These are phyloP conservation scores for Boletus rufocinnamomeus DNA, from an alignment of 768 basidiomycete species.

Conservation along the genomic window DNA sequence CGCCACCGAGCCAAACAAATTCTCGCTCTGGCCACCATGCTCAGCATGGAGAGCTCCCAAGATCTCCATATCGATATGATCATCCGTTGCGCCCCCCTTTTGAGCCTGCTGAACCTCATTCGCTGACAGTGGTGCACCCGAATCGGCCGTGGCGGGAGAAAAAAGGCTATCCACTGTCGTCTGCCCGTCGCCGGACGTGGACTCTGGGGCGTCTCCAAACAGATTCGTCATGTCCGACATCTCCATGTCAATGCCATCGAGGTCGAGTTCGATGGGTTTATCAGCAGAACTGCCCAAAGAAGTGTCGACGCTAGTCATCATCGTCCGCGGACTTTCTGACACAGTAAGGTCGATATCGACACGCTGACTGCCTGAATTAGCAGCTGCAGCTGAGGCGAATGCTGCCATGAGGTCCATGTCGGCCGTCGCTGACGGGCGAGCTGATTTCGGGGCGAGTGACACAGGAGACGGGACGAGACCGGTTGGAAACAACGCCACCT, in stretches of 20 bases:
- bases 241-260: slow-evolving; percentile 68
- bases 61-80: slow-evolving; percentile 37
- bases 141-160: slow-evolving; percentile 43
- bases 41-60: slow-evolving; percentile 37
- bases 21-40: slow-evolving; percentile 17
- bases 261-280: slow-evolving; percentile 79
- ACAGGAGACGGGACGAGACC: slow-evolving; percentile 73
- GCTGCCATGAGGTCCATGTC: slow-evolving; percentile 68
- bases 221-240: slow-evolving; percentile 51
- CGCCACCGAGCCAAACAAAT: slow-evolving; percentile 31
- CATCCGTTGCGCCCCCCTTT: slow-evolving; percentile 20
- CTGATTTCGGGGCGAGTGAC: slow-evolving; percentile 79
- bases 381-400: slow-evolving; percentile 47
- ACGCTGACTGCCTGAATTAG: slow-evolving; percentile 32
- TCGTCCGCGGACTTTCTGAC: slow-evolving; percentile 34
- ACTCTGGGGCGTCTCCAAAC: slow-evolving; percentile 52
- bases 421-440: slow-evolving; percentile 57
- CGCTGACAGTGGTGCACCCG: slow-evolving; percentile 19
- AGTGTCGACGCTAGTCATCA: slow-evolving; percentile 34
- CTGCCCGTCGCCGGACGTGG: slow-evolving; percentile 37
- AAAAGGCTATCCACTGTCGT: slow-evolving; percentile 51
- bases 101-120: slow-evolving; percentile 18
- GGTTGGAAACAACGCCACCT: slow-evolving; percentile 55
- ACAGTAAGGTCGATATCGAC: slow-evolving; percentile 64
- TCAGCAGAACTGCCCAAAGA: slow-evolving; percentile 65